Conservation (phyloP, 2,329 filamentous ascomycete species). For the Phoma sp. region DNA sequence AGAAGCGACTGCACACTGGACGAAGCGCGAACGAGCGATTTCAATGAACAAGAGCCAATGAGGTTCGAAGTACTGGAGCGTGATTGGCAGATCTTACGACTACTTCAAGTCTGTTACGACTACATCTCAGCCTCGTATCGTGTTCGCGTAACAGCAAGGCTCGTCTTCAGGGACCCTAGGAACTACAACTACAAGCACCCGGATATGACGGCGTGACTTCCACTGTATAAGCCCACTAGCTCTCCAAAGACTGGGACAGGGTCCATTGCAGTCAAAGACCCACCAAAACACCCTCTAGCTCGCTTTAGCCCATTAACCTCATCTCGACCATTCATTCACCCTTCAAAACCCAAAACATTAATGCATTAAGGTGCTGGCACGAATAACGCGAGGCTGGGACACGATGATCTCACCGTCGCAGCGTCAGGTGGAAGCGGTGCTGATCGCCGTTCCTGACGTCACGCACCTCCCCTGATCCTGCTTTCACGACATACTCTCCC, state of each 20-base stretch:
- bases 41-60: too few species aligned
- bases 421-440: conserved; percentile 8
- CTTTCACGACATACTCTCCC: conserved; percentile 9
- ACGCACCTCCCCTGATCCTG: conserved; percentile 21
- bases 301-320: not conserved
- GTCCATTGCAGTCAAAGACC: conserved; percentile 19
- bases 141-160: too few species aligned
- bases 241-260: conserved; percentile 17
- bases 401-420: conserved; percentile 25
- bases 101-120: too few species aligned
- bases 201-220: too few species aligned
- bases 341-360: not conserved
- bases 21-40: too few species aligned
- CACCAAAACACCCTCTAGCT: conserved; percentile 19
- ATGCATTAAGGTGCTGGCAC: not conserved
- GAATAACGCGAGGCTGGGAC: not conserved
- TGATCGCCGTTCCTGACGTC: conserved; percentile 28
- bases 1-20: too few species aligned
- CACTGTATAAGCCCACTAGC: conserved; percentile 20
- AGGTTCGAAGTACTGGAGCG: too few species aligned
- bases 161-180: too few species aligned
- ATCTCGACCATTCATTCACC: not conserved
- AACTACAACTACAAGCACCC: too few species aligned
- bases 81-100: too few species aligned
- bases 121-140: too few species aligned